Percentiles rank a stretch among this genome's conserved stretches.
These are phyloP conservation scores for Adansonia madagascariensis DNA, from an alignment of 441 rosid species.

Conservation along the genomic window DNA sequence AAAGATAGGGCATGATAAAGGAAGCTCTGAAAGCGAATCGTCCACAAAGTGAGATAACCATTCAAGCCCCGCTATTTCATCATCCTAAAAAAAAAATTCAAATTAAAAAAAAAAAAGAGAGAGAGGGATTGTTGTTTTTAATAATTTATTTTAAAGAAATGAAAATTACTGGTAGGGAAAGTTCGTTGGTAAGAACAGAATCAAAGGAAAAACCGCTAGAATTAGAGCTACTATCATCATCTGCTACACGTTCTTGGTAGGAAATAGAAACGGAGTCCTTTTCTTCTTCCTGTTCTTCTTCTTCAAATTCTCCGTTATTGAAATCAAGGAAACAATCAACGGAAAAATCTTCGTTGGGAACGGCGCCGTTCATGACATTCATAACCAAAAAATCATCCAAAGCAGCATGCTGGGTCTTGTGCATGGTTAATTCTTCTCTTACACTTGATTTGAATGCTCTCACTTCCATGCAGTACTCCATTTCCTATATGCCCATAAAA, in stretches of 20 bases:
- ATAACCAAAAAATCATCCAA: conserved; percentile 40
- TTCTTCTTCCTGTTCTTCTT: conserved; percentile 42
- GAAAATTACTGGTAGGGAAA: conserved; percentile 37
- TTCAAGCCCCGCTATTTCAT: conserved; percentile 45
- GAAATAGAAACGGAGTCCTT: conserved; percentile 43
- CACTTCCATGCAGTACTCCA: conserved; percentile 59
- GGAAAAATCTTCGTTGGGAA: conserved; percentile 47
- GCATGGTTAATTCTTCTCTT: conserved; percentile 44
- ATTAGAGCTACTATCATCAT: conserved; percentile 46
- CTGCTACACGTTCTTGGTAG: conserved; percentile 39
- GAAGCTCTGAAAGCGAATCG: conserved; percentile 40
- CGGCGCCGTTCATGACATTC: conserved; percentile 30
- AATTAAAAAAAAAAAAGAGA: not conserved
- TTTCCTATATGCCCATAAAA: conserved; percentile 15
- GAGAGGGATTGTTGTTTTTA: not conserved
- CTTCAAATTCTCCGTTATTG: conserved; percentile 36
- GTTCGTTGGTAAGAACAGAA: conserved; percentile 28
- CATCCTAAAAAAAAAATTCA: conserved; percentile 28
- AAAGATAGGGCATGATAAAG: conserved; percentile 13
- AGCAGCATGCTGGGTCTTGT: conserved; percentile 38
- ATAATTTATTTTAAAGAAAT: not conserved
- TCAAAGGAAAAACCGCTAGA: conserved; percentile 30
- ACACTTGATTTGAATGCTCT: conserved; percentile 62
- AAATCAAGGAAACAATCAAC: conserved; percentile 53
- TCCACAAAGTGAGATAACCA: conserved; percentile 52